phyloP scores from a whole-genome alignment of 2,329 filamentous ascomycete species.

The Fusarium piperis region DNA sequence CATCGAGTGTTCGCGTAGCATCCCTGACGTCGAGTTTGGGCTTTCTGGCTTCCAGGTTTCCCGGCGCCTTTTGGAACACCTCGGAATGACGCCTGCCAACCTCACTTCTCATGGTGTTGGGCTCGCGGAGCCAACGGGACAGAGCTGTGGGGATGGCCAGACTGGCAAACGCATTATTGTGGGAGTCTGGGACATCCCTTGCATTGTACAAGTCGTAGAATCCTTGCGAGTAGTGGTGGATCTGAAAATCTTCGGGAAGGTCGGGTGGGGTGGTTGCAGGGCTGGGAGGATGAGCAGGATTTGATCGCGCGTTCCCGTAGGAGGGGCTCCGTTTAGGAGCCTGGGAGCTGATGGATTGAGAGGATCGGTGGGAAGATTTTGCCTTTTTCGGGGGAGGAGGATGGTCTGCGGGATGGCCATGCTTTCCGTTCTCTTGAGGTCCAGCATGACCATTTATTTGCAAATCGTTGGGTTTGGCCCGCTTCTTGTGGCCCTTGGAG shows the following conservation, averaged over 20 bases:
- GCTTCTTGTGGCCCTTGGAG: slow-evolving; percentile 89
- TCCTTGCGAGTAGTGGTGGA: slow-evolving; percentile 76
- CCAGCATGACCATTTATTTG: slow-evolving; percentile 74
- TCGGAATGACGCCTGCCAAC: slow-evolving; percentile 72
- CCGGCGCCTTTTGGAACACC: slow-evolving; percentile 70
- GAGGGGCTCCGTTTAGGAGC: slow-evolving; percentile 72
- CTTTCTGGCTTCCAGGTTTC: slow-evolving; percentile 55
- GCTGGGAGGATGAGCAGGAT: slow-evolving; percentile 72
- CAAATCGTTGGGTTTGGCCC: slow-evolving; percentile 75
- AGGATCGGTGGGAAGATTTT: slow-evolving; percentile 83
- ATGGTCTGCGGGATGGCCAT: slow-evolving; percentile 56
- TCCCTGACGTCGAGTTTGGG: slow-evolving; percentile 62
- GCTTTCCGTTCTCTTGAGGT: slow-evolving; percentile 65
- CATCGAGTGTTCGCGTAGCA: slow-evolving; percentile 47
- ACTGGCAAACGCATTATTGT: slow-evolving; percentile 81
- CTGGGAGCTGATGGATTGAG: slow-evolving; percentile 78
- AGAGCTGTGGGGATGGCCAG: slow-evolving; percentile 79
- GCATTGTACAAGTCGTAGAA: slow-evolving; percentile 81
- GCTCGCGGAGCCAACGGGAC: slow-evolving; percentile 81
- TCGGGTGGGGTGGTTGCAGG: slow-evolving; percentile 80
- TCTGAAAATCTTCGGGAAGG: slow-evolving; percentile 68
- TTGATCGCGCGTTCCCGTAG: slow-evolving; percentile 69
- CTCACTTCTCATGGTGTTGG: slow-evolving; percentile 72
- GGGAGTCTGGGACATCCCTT: slow-evolving; percentile 65
- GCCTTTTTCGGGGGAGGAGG: slow-evolving; percentile 76